Evolutionary conservation across 2,329 filamentous ascomycete species (phyloP), one percentile per base, ranked within the genome.

Genomic region (Parastagonospora avenae): DNA sequence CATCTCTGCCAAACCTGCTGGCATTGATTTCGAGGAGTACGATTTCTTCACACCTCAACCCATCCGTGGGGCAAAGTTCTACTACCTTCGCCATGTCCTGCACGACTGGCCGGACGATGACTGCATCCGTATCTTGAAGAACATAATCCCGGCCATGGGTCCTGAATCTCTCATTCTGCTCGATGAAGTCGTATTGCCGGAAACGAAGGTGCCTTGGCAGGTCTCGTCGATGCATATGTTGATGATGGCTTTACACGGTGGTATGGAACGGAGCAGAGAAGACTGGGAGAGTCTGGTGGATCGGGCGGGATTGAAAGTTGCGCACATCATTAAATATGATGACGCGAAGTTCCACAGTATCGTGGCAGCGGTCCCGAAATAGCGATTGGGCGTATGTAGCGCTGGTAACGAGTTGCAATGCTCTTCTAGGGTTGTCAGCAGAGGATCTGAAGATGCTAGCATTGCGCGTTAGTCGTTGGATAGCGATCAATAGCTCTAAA

Each of bases 41-140:
- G 67, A 73, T 38, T 74, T 73, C 59, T 73, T 72, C 52, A 62
- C 46, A 1, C 46, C 53, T 2, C 71, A 74, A 27, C 55, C 63
- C 1, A 47, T 70, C 32, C 56, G 59, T 8, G 63, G 56, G 8
- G 70, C 68, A 2, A 68, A 68, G 31, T 66, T 70, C 19, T 73
- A 72, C 48, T 68, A 72, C 31, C 48, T 73, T 7, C 55, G 63
- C 10, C 60, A 66, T 41, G 64, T 74, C 11, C 47, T 72, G 42
- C 70, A 74, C 42, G 68, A 74, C 46, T 73, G 68, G 68, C 50
- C 59, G 0, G 63, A 72, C 39, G 58, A 58, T 4, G 60, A 68
- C 27, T 60, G 60, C 8, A 42, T 70, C 15, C 54, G 55, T 15
- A 72, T 73, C 14, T 56, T 73, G 9, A 42, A 59, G 15, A 54